phyloP scores from a whole-genome alignment of 1,139 yeast species.

The Geotrichum candidum region DNA sequence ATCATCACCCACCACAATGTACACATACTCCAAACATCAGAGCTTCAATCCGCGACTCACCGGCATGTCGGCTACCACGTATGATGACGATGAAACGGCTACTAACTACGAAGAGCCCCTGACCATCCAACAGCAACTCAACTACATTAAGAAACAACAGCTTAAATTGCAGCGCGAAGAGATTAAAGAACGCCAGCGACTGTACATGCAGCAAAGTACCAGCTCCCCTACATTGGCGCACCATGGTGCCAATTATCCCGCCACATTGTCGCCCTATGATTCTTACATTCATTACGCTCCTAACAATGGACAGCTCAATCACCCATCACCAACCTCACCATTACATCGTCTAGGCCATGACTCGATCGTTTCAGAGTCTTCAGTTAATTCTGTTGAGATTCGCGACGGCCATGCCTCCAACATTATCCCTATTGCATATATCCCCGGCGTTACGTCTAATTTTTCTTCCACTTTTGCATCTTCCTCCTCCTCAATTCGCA shows the following conservation, averaged over 20 bases:
- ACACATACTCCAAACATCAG: background rate
- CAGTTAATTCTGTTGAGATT: conserved; percentile 1
- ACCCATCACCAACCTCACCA: conserved; percentile 6
- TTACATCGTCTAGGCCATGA: background rate
- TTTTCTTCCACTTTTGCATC: conserved; percentile 10
- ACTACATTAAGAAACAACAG: conserved; percentile 16
- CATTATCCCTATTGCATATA: conserved; percentile 79
- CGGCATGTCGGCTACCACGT: background rate
- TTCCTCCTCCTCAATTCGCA: conserved; percentile 1
- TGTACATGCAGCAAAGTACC: background rate
- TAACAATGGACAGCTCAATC: conserved; percentile 1
- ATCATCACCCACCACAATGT: background rate
- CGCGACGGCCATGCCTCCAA: conserved; percentile 54
- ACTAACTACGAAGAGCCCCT: conserved; percentile 2
- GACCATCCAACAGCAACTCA: conserved; percentile 14
- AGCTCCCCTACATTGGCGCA: background rate
- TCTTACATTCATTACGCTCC: conserved; percentile 3
- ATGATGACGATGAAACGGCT: background rate
- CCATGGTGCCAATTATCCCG: background rate
- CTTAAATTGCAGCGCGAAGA: conserved; percentile 13
- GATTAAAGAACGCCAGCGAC: conserved; percentile 6
- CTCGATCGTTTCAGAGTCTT: conserved; percentile 2
- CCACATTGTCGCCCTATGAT: conserved; percentile 2
- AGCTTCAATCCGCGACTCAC: background rate
- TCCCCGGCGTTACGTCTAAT: conserved; percentile 63